Evolutionary conservation across 1,139 yeast genomes (phyloP).

Genomic region (Groenewaldozyma auringiensis): DNA sequence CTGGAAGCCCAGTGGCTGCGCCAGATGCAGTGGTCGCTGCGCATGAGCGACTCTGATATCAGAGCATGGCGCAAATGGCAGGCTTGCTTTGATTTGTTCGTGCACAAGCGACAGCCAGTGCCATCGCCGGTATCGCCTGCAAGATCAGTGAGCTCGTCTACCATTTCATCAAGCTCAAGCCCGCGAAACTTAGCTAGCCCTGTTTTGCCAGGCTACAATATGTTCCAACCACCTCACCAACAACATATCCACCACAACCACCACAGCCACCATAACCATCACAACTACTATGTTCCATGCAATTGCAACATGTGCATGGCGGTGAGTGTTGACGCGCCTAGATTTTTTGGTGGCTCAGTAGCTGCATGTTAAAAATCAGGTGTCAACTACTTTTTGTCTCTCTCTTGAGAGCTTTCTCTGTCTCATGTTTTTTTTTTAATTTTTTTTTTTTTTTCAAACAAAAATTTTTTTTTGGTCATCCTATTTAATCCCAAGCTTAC

Average conservation of each 20-base stretch:
- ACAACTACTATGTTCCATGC: not conserved
- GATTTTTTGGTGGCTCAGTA: slow-evolving; percentile 1
- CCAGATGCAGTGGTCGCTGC: slow-evolving; percentile 30
- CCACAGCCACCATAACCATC: not conserved
- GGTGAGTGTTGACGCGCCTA: not conserved
- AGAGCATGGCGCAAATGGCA: slow-evolving; percentile 36
- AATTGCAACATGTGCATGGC: not conserved
- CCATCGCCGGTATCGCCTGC: slow-evolving; percentile 6
- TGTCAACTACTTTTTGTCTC: not conserved
- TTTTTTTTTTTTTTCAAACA: not conserved
- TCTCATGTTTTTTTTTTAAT: not conserved
- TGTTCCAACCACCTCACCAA: not conserved
- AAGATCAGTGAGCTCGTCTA: not conserved
- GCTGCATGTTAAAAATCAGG: not conserved
- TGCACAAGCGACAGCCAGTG: slow-evolving; percentile 5
- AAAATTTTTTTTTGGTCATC: not conserved
- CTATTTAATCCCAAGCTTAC: not conserved
- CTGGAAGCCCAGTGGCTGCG: slow-evolving; percentile 70
- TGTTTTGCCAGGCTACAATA: not conserved
- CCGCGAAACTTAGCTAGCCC: not conserved
- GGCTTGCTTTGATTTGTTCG: slow-evolving; percentile 29
- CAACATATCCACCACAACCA: slow-evolving; percentile 4
- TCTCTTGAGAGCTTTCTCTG: not conserved
- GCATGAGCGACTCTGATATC: slow-evolving; percentile 24
- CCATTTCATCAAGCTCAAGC: not conserved